Percentiles rank a stretch among this genome's conserved stretches.
phyloP scores from a whole-genome alignment of 208 protist species.

The Balamuthia mandrillaris region DNA sequence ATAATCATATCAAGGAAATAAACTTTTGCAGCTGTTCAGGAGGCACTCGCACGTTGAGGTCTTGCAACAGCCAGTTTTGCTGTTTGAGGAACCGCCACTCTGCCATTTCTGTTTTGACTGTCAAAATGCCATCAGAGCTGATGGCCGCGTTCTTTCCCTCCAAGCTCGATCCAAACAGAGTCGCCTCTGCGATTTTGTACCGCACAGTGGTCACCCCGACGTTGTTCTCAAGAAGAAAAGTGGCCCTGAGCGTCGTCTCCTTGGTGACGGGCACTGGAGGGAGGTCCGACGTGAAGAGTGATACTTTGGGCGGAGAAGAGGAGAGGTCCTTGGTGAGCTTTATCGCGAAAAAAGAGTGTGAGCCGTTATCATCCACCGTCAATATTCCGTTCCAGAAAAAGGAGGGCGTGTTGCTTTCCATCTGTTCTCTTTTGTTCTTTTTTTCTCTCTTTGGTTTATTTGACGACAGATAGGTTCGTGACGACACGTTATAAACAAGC shows the following conservation, averaged over 20 bases:
- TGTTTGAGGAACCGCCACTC: slow-evolving; percentile 33
- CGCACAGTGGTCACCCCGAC: slow-evolving; percentile 8
- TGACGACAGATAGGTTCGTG: no score
- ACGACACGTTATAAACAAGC: no score
- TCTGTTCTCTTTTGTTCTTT: no score
- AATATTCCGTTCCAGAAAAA: slow-evolving; percentile 36
- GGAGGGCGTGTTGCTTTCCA: no score
- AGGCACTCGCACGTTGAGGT: slow-evolving; percentile 13
- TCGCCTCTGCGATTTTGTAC: slow-evolving; percentile 33
- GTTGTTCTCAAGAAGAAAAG: slow-evolving; percentile 37
- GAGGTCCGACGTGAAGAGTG: slow-evolving; percentile 5
- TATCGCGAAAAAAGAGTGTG: slow-evolving; percentile 15
- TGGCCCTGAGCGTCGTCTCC: background rate
- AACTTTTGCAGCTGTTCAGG: slow-evolving; percentile 24
- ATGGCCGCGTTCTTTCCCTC: background rate
- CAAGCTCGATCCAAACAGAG: background rate
- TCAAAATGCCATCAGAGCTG: no score
- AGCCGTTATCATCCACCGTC: background rate
- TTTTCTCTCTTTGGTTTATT: no score
- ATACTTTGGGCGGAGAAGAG: background rate
- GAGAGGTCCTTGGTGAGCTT: background rate
- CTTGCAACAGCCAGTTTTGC: background rate
- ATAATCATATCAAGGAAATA: background rate
- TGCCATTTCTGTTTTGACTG: slow-evolving; percentile 3
- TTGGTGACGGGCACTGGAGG: slow-evolving; percentile 14